phyloP scores from a whole-genome alignment of 495 filamentous ascomycete species.

The Friedmanniomyces simplex region DNA sequence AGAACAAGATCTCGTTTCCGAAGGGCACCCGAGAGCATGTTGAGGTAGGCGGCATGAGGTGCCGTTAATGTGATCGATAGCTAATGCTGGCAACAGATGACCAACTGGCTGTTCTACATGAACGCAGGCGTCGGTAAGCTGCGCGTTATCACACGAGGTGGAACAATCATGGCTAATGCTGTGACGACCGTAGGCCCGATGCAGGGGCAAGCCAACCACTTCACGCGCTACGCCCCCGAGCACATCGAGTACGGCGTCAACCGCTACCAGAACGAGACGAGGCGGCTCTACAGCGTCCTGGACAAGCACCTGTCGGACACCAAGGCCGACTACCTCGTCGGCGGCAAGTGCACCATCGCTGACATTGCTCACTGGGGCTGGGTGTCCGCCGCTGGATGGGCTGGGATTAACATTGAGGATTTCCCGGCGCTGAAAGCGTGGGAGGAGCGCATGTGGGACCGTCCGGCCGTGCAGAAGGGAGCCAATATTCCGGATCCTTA shows the following conservation, averaged over 20 bases:
- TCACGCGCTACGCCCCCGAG: slow-evolving; percentile 75
- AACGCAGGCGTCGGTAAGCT: slow-evolving; percentile 51
- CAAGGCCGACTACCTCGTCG: slow-evolving; percentile 52
- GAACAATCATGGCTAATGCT: not conserved
- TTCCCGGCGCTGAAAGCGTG: slow-evolving; percentile 65
- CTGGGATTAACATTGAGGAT: slow-evolving; percentile 53
- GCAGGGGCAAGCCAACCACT: slow-evolving; percentile 93
- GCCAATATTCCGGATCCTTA: slow-evolving; percentile 62
- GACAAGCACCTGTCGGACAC: slow-evolving; percentile 57
- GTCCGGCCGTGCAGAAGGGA: slow-evolving; percentile 67
- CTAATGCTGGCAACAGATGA: slow-evolving; percentile 30
- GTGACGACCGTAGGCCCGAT: slow-evolving; percentile 58
- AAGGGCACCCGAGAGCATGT: slow-evolving; percentile 62
- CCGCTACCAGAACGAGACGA: slow-evolving; percentile 72
- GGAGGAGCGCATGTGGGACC: slow-evolving; percentile 49
- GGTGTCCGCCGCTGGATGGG: slow-evolving; percentile 17
- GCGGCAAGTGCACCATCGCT: slow-evolving; percentile 61
- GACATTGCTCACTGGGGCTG: slow-evolving; percentile 12
- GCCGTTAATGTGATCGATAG: not conserved
- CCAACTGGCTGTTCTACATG: slow-evolving; percentile 60
- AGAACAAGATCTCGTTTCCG: slow-evolving; percentile 78
- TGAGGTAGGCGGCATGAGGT: slow-evolving; percentile 32
- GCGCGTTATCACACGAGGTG: not conserved
- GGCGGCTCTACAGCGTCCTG: slow-evolving; percentile 69
- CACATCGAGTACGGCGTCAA: slow-evolving; percentile 77